Percentiles rank a stretch among this genome's conserved stretches.
These are phyloP conservation scores for Cnidoscolus chayamansa DNA, from an alignment of 441 rosid species.

Conservation along the genomic window DNA sequence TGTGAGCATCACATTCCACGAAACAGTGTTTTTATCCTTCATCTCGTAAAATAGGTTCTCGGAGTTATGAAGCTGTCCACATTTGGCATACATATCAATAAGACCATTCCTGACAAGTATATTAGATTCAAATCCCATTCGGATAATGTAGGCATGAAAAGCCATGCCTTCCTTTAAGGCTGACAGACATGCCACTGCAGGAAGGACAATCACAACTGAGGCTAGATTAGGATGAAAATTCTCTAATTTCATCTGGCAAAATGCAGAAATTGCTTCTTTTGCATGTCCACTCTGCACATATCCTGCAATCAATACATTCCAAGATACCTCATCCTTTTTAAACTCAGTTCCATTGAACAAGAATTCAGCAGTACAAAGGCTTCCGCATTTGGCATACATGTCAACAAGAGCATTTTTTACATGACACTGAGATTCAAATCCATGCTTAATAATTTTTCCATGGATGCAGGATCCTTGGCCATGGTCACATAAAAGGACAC, in stretches of 20 bases:
- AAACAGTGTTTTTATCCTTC: conserved; percentile 38
- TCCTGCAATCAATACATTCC: conserved; percentile 58
- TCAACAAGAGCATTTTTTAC: conserved; percentile 49
- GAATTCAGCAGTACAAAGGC: conserved; percentile 33
- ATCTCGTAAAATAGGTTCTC: conserved; percentile 43
- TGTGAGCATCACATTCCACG: conserved; percentile 61
- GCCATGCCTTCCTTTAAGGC: conserved; percentile 44
- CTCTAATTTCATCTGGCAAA: conserved; percentile 43
- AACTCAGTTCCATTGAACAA: conserved; percentile 38
- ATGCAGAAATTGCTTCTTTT: conserved; percentile 43
- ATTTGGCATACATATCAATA: conserved; percentile 63
- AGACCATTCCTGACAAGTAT: conserved; percentile 42
- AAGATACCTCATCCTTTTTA: conserved; percentile 39
- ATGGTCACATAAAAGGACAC: conserved; percentile 37
- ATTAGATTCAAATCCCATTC: conserved; percentile 39
- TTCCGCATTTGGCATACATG: conserved; percentile 58
- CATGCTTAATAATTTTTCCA: conserved; percentile 36
- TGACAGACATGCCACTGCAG: conserved; percentile 41
- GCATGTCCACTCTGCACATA: conserved; percentile 51
- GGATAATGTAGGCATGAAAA: conserved; percentile 45
- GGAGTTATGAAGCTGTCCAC: conserved; percentile 45
- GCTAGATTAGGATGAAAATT: conserved; percentile 42
- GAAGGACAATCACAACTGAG: conserved; percentile 49
- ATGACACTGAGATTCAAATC: conserved; percentile 37
- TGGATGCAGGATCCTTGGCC: conserved; percentile 41